phyloP scores from a whole-genome alignment of 1,284 basidiomycete species.

The Ustilago esculenta region DNA sequence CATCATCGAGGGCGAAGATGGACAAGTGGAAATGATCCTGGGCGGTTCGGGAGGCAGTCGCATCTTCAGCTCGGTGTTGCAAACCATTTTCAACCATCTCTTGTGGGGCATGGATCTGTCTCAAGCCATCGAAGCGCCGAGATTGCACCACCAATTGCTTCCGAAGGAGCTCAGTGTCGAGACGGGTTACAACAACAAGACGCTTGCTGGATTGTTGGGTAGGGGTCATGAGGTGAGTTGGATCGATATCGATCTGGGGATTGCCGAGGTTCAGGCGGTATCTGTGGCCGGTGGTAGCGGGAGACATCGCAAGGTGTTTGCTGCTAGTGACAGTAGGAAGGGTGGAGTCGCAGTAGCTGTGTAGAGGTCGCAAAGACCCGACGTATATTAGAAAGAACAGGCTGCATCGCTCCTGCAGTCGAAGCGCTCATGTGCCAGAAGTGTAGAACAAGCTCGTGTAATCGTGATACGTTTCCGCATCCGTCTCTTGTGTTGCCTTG shows the following conservation, averaged over 20 bases:
- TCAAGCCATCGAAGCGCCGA: slow-evolving; percentile 81
- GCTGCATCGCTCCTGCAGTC: too few species aligned
- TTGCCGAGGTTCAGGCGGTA: slow-evolving; percentile 58
- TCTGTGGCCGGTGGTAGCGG: slow-evolving; percentile 10
- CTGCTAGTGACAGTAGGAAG: slow-evolving; percentile 60
- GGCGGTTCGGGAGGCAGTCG: slow-evolving; percentile 68
- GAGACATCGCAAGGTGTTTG: slow-evolving; percentile 22
- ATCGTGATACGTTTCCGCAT: too few species aligned
- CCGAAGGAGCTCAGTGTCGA: slow-evolving; percentile 51
- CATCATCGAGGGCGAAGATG: slow-evolving; percentile 66
- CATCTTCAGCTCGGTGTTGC: slow-evolving; percentile 78
- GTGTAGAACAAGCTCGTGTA: too few species aligned
- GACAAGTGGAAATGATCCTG: slow-evolving; percentile 66
- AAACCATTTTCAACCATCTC: slow-evolving; percentile 79
- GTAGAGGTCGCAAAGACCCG: too few species aligned
- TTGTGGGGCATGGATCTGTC: slow-evolving; percentile 83
- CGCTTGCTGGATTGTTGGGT: slow-evolving; percentile 31
- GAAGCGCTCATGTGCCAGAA: too few species aligned
- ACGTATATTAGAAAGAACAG: too few species aligned
- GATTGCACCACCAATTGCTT: slow-evolving; percentile 84
- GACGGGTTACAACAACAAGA: slow-evolving; percentile 44
- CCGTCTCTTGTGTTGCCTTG: too few species aligned
- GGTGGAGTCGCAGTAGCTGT: slow-evolving; percentile 56
- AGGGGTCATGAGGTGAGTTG: slow-evolving; percentile 49
- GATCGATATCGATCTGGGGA: slow-evolving; percentile 55